phyloP scores from a whole-genome alignment of 768 basidiomycete genomes.

The Coprinopsis cinerea region DNA sequence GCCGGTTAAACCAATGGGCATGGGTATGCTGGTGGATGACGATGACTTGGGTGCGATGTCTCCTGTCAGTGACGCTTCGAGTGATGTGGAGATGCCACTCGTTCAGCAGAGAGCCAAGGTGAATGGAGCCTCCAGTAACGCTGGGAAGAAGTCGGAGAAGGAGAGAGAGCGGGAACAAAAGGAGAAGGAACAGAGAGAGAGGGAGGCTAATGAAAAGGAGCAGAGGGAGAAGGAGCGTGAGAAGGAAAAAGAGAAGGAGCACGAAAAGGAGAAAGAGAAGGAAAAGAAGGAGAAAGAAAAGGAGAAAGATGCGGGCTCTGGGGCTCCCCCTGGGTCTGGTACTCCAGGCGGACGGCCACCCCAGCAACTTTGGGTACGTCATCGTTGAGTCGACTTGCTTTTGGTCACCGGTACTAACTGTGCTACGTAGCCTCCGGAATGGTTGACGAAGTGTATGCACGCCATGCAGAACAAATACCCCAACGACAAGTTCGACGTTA shows the following conservation, averaged over 20 bases:
- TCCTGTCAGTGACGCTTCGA: conserved; percentile 69
- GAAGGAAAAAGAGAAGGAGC: conserved; percentile 3
- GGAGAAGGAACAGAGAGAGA: conserved; percentile 1
- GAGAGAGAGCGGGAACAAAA: conserved; percentile 10
- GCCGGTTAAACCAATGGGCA: conserved; percentile 46
- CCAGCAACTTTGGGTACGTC: conserved; percentile 16
- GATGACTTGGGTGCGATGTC: conserved; percentile 55
- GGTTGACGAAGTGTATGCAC: conserved; percentile 66
- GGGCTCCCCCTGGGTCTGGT: conserved; percentile 13
- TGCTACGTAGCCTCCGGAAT: conserved; percentile 51
- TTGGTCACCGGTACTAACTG: background rate
- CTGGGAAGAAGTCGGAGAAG: conserved; percentile 8
- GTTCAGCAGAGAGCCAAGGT: conserved; percentile 52
- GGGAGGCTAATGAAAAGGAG: background rate
- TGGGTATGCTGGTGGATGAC: conserved; percentile 25
- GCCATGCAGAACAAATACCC: conserved; percentile 68
- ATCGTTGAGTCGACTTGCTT: too few relatives aligned
- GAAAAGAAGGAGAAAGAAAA: conserved; percentile 8
- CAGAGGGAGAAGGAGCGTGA: conserved; percentile 3
- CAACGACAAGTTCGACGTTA: conserved; percentile 78
- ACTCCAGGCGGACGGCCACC: conserved; percentile 3
- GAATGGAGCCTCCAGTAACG: conserved; percentile 42
- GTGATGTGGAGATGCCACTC: conserved; percentile 69
- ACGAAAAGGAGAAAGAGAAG: conserved; percentile 8
- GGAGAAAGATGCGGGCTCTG: background rate